phyloP scores from a whole-genome alignment of 495 filamentous ascomycete genomes.

The Tuber umbilicatum region DNA sequence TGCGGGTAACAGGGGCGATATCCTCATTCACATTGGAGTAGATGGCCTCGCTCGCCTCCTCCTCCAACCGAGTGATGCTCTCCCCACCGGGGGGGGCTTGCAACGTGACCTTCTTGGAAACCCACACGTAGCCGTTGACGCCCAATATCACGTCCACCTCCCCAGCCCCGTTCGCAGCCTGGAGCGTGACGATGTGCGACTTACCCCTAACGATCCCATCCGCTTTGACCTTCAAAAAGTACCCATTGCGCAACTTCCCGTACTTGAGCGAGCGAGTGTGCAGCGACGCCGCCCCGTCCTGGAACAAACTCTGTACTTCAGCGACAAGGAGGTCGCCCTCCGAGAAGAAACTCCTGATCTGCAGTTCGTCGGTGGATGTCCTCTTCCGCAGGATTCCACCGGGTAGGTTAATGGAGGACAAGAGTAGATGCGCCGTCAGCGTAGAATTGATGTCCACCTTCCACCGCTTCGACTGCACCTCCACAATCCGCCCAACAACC shows the following conservation, averaged over 20 bases:
- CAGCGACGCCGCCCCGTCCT: slow-evolving; percentile 73
- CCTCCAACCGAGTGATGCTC: slow-evolving; percentile 74
- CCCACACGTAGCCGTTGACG: slow-evolving; percentile 94
- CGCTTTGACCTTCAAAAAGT: slow-evolving; percentile 78
- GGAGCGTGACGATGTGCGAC: slow-evolving; percentile 79
- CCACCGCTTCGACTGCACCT: slow-evolving; percentile 85
- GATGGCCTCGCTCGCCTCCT: slow-evolving; percentile 60
- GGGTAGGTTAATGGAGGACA: slow-evolving; percentile 86
- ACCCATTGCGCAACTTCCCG: slow-evolving; percentile 86
- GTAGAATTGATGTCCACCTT: slow-evolving; percentile 84
- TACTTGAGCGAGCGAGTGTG: slow-evolving; percentile 88
- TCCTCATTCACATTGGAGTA: slow-evolving; percentile 90
- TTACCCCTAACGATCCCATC: slow-evolving; percentile 73
- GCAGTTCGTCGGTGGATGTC: slow-evolving; percentile 88
- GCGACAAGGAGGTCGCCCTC: slow-evolving; percentile 87
- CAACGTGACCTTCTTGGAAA: slow-evolving; percentile 60
- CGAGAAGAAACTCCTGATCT: slow-evolving; percentile 85
- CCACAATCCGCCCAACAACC: slow-evolving; percentile 85
- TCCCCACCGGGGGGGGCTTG: slow-evolving; percentile 36
- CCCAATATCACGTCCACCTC: slow-evolving; percentile 81
- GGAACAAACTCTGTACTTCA: slow-evolving; percentile 78
- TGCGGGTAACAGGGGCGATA: slow-evolving; percentile 64
- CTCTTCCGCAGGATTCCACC: slow-evolving; percentile 85
- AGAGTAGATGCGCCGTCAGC: slow-evolving; percentile 70
- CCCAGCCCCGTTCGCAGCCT: slow-evolving; percentile 60